Evolutionary conservation across 805 yeast species (phyloP), one percentile per base, ranked within the genome.

Genomic region (Zygoascus biomembranicola): DNA sequence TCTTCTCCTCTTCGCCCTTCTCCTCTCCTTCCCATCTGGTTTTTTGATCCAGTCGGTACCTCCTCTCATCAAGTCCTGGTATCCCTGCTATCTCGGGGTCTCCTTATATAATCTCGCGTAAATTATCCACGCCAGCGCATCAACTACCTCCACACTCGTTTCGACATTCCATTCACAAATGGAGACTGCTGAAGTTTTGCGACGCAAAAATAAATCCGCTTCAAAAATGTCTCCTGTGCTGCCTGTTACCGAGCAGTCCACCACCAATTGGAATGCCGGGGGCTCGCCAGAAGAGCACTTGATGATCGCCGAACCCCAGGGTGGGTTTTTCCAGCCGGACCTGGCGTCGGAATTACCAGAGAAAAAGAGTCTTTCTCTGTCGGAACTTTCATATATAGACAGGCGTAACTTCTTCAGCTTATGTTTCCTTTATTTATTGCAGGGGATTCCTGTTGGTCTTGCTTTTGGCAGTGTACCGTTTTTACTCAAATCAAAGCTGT

Each of bases 381-480:
- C 56, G 19, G 59, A 63, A 42, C 59, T 73, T 46, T 62, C 66
- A 5, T 64, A 63, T 0, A 59, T 57, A 10, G 98, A 90, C 63
- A 70, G 87, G 53, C 84, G 85, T 13, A 87, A 90, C 53, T 94
- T 92, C 66, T 69, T 77, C 43, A 74, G 92, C 6, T 72, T 92
- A 54, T 83, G 89, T 5, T 63, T 87, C 5, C 71, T 94, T 35
- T 94, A 94, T 66, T 72, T 90, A 49, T 76, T 90, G 6, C 99
- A 94, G 67, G 99, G 99, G n/a, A 82, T 94, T 5, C 99, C 99
- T 0, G 95, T 90, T 13, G 99, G 99, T 0, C 71, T 94, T 35
- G 96, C 96, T 1, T 90, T 92, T 72, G 99, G 99, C 1, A 83
- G 96, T 1, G 78, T 94, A 10, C 99, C 99, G 1, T 94, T 90